Base-by-base conservation (phyloP, 495 filamentous ascomycete genomes). In the Endocarpon pusillum region DNA sequence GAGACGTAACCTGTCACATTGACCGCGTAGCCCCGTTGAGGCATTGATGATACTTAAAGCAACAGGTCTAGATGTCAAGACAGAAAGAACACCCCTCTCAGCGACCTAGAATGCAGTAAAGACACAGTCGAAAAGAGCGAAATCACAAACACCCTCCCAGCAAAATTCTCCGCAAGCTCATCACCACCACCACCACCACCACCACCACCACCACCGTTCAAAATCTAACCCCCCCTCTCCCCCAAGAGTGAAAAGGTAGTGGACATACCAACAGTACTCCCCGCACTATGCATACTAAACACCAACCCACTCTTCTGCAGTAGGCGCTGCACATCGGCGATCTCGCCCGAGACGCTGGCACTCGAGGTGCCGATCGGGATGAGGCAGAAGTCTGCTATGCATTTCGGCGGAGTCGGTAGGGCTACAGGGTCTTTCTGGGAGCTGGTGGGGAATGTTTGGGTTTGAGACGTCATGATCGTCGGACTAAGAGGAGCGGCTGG, bases 241-340 rank as follows among this genome's bases (percentile, higher is more conserved):
- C 11, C 8, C 8, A 23, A 28, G 9, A 33, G n/a, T n/a, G 26
- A 33, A 37, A 26, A 19, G 22, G 22, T 20, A 0, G n/a, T 30
- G 17, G 16, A 67, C 72, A 28, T 58, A 92, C 85, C 86, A 23
- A 96, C 68, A 0, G 87, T 94, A 0, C 86, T 94, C 12, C 87
- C 87, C 4, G 81, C 81, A 2, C 80, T 84, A 50, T 94, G 87
- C 84, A 96, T 87, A 32, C 67, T 69, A 48, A 84, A 87, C 29
- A 66, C 73, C 42, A 96, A 46, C 5, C 81, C 82, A 38, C 75
- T 84, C 33, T 65, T 68, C 46, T 76, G 69, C 43, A 97, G 66
- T 12, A 97, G 62, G n/a, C 74, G 66, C 51, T 96, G 87, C 27
- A 97, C 84, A 25, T 78, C 73, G 25, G 89, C 86, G 21, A 97